Base-by-base conservation (phyloP, 345 rosid species). In the Luvunga scandens region DNA sequence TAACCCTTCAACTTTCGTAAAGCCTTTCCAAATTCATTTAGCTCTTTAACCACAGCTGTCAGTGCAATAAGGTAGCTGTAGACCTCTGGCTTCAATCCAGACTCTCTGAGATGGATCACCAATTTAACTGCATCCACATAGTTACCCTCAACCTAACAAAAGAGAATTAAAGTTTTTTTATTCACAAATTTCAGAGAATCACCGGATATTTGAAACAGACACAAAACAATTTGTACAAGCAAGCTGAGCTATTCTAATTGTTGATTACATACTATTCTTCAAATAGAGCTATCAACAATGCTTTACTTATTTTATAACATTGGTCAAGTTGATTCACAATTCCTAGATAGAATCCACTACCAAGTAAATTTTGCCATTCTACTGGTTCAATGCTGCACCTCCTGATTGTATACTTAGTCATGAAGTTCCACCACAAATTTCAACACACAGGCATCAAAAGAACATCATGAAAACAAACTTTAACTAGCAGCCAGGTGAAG, bases 41-140 rank as follows among this genome's bases (percentile, higher is more conserved):
- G 88, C 87, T 95, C 98, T 86, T 95, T 93, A 66, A 94, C 98
- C 10, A 94, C 87, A 19, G 97, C 98, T 79, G 97, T 90, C 98
- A 94, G 90, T 42, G 97, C 97, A 73, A 94, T 90, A 28, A 95
- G 88, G 84, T 93, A 91, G 81, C 97, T 87, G 80, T 93, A 93
- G 19, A 88, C 88, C 88, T 92, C 98, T 48, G 97, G 98, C 81
- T 86, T 93, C 74, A 95, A 77, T 77, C 92, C 97, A 22, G 98
- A 90, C 60, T 86, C 90, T 77, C 88, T 86, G 7, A 95, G 84
- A 50, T 87, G 76, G 31, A 87, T 81, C 67, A 95, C 97, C 77
- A 91, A 84, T 81, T 88, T 92, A 78, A 89, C 84, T 3, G 94
- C 95, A 64, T 85, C 90, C 77, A 48, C 86, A 80, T 93, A 93